Base-by-base conservation (phyloP, 805 yeast genomes). In the Candida berthetii region DNA sequence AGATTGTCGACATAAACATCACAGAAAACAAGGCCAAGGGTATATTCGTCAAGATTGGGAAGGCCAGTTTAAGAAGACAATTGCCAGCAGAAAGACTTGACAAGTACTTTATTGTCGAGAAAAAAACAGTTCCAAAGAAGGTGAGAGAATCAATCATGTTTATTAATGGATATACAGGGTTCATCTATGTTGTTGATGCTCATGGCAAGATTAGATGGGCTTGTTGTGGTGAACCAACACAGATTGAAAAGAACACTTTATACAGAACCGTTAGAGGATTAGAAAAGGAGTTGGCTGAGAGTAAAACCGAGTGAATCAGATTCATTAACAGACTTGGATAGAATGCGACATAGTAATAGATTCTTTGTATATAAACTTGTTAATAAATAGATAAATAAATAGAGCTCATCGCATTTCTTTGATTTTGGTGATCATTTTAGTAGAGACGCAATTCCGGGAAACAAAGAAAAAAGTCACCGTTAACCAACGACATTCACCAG, bases 131-230 rank as follows among this genome's bases (percentile, higher is more conserved):
- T 25, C 70, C 80, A 2, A 71, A 74, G 43, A 76, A 70, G 16
- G 62, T 77, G 6, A 76, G 85, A 50, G 79, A 80, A 41, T 60
- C 72, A 20, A 61, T 91, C 29, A 65, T 75, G 38, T 76, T 89
- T 49, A 81, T 80, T 42, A 91, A 91, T 57, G 72, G 77, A 18
- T 85, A 83, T 51, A 78, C 95, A 2, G 98, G 98, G 0, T 89
- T 86, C 55, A 67, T 89, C 10, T 83, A 88, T 48, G 66, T 91
- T 4, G 72, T 93, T 29, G 99, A 93, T 55, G 69, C 68, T 14
- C 67, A 78, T 13, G 82, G 83, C 39, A 81, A 75, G 52, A 82
- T 93, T 41, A 70, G 98, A 51, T 91, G 98, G 98, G 89, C 88
- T 19, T 85, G 88, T 4, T 78, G 95, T 50, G 99, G 98, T 2